phyloP scores from a whole-genome alignment of 257 asterid species.

The Lycium barbarum region DNA sequence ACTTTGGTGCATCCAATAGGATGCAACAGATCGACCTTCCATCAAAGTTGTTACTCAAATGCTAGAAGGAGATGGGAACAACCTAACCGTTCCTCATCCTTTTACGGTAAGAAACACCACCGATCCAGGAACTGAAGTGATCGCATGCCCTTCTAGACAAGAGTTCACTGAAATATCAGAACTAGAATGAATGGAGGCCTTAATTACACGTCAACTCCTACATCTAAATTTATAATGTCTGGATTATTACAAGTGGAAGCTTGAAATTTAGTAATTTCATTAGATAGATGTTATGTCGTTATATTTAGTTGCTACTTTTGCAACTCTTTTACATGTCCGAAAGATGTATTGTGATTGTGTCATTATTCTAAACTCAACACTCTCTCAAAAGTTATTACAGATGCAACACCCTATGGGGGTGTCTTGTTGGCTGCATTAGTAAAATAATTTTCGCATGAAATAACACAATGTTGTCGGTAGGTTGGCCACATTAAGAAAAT shows the following conservation, averaged over 20 bases:
- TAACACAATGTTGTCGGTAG: background rate
- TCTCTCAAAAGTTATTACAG: background rate
- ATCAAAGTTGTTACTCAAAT: conserved; percentile 44
- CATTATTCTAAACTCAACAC: background rate
- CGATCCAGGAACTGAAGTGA: too few relatives aligned
- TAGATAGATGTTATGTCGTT: background rate
- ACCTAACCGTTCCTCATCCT: conserved; percentile 43
- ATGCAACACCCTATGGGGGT: background rate
- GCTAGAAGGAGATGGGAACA: conserved; percentile 44
- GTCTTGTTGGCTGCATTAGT: background rate
- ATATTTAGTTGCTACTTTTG: background rate
- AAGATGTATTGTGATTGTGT: background rate
- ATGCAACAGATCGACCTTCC: conserved; percentile 41
- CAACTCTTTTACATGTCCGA: conserved; percentile 2
- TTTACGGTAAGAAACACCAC: conserved; percentile 29
- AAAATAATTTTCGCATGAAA: background rate
- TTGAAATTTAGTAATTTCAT: background rate
- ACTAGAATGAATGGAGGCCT: background rate
- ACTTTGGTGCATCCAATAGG: conserved; percentile 50
- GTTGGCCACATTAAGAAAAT: background rate
- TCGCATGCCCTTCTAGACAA: background rate
- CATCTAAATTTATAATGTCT: background rate
- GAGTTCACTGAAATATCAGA: background rate
- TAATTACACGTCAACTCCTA: background rate
- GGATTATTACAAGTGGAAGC: background rate